Conservation (phyloP, 441 rosid species). For the Arabidopsis hybrid region DNA sequence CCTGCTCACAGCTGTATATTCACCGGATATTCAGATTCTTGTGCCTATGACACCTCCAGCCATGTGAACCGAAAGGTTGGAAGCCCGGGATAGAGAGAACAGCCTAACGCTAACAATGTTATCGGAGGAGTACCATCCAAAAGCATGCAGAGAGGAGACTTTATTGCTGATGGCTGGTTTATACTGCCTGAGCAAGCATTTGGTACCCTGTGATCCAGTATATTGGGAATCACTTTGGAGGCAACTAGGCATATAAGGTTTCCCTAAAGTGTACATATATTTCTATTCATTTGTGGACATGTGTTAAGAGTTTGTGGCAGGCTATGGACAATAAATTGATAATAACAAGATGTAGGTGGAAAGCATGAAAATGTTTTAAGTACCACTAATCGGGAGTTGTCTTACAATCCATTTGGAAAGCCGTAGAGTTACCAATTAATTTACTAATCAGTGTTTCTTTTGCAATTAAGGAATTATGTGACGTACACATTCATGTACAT, state of each 20-base stretch:
- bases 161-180: slow-evolving; percentile 55
- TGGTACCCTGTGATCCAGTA: slow-evolving; percentile 73
- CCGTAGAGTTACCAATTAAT: background rate
- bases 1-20: slow-evolving; percentile 27
- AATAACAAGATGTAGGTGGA: slow-evolving; percentile 14
- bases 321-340: slow-evolving; percentile 8
- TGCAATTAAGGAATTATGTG: background rate
- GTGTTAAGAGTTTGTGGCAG: slow-evolving; percentile 6
- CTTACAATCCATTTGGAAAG: slow-evolving; percentile 1
- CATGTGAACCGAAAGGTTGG: slow-evolving; percentile 45
- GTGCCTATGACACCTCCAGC: slow-evolving; percentile 55
- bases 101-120: slow-evolving; percentile 50
- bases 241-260: slow-evolving; percentile 35
- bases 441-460: slow-evolving; percentile 8
- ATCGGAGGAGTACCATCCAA: slow-evolving; percentile 52
- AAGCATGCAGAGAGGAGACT: slow-evolving; percentile 55
- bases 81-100: slow-evolving; percentile 49
- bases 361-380: slow-evolving; percentile 23
- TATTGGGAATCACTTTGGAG: slow-evolving; percentile 52
- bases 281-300: background rate
- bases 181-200: slow-evolving; percentile 61
- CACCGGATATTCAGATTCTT: slow-evolving; percentile 62
- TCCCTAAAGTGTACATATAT: slow-evolving; percentile 4
- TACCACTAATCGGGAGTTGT: background rate
- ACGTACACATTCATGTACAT: slow-evolving; percentile 7